A percentile compares a stretch with the other conserved stretches of the same genome.
These are phyloP conservation scores for Theobroma grandiflorum DNA, from an alignment of 441 rosid genomes.

Conservation along the genomic window DNA sequence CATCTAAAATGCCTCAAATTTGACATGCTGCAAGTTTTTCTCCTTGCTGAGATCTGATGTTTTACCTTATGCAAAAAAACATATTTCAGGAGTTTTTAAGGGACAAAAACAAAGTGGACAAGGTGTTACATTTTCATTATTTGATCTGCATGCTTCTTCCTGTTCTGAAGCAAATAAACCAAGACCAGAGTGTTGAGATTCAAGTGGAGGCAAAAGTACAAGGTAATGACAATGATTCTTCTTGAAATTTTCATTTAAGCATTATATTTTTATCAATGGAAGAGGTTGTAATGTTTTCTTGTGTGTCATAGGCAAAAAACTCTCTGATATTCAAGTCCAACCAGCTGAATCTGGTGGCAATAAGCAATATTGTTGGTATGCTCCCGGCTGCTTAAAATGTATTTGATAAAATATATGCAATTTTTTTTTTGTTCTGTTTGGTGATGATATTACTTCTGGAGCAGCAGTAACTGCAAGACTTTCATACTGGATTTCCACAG, in stretches of 20 bases:
- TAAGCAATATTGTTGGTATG: conserved; percentile 70
- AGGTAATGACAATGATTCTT: conserved; percentile 51
- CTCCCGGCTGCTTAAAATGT: conserved; percentile 35
- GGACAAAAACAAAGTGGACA: conserved; percentile 66
- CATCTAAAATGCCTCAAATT: conserved; percentile 35
- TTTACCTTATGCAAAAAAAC: conserved; percentile 23
- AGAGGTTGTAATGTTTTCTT: conserved; percentile 33
- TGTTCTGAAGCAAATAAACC: conserved; percentile 75
- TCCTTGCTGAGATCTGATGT: conserved; percentile 26
- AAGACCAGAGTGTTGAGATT: conserved; percentile 67
- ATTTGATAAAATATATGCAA: conserved; percentile 27
- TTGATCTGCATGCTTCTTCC: conserved; percentile 97
- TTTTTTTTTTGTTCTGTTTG: conserved; percentile 40
- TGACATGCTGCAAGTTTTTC: conserved; percentile 22
- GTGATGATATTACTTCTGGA: conserved; percentile 40
- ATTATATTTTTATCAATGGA: conserved; percentile 22
- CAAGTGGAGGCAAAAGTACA: conserved; percentile 71
- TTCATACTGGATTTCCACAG: conserved; percentile 68
- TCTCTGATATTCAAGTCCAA: conserved; percentile 55
- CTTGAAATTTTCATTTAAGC: conserved; percentile 6
- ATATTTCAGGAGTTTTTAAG: conserved; percentile 68
- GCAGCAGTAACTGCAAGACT: conserved; percentile 67
- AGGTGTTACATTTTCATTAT: conserved; percentile 86
- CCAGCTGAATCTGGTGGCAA: conserved; percentile 55
- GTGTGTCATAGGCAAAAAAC: conserved; percentile 57